Evolutionary conservation across 331 rosid genomes (phyloP).

Genomic region (Pyrus hybrid): DNA sequence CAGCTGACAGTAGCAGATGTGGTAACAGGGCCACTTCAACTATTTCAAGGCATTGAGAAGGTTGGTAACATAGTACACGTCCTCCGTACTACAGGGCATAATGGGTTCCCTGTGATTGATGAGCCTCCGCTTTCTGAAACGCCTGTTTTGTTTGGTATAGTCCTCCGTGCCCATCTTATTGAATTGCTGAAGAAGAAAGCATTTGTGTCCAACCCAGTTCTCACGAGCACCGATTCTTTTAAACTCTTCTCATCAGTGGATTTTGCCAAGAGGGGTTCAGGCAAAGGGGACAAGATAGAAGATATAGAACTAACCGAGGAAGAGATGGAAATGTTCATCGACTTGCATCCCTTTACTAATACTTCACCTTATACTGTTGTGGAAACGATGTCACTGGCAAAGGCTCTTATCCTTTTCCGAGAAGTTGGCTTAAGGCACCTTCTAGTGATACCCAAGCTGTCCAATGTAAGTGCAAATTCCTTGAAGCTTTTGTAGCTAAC

Average conservation of each 20-base stretch:
- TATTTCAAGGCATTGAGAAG: constrained; percentile 75
- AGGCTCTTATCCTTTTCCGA: constrained; percentile 79
- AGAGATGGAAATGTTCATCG: constrained; percentile 83
- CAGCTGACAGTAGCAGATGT: constrained; percentile 72
- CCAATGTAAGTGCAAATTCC: constrained; percentile 50
- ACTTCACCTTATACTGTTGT: constrained; percentile 88
- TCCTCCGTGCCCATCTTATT: constrained; percentile 77
- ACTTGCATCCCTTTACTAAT: constrained; percentile 85
- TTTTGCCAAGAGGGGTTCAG: constrained; percentile 69
- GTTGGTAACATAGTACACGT: constrained; percentile 64
- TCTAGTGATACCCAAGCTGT: constrained; percentile 78
- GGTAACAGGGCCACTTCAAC: constrained; percentile 79
- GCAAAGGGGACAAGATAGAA: constrained; percentile 40
- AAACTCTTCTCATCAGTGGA: constrained; percentile 47
- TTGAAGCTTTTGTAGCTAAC: neutral
- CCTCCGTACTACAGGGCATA: constrained; percentile 60
- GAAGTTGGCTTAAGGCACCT: constrained; percentile 84
- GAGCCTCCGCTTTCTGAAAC: constrained; percentile 58
- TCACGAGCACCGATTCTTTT: constrained; percentile 21
- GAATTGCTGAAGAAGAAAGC: constrained; percentile 67
- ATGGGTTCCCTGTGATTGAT: constrained; percentile 88
- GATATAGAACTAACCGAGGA: constrained; percentile 52
- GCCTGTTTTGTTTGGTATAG: constrained; percentile 62
- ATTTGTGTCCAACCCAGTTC: constrained; percentile 38
- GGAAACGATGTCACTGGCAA: constrained; percentile 86